Evolutionary conservation across 1,284 basidiomycete species (phyloP), one percentile per base, ranked within the genome.

Genomic region (Ustilago cynodontis): DNA sequence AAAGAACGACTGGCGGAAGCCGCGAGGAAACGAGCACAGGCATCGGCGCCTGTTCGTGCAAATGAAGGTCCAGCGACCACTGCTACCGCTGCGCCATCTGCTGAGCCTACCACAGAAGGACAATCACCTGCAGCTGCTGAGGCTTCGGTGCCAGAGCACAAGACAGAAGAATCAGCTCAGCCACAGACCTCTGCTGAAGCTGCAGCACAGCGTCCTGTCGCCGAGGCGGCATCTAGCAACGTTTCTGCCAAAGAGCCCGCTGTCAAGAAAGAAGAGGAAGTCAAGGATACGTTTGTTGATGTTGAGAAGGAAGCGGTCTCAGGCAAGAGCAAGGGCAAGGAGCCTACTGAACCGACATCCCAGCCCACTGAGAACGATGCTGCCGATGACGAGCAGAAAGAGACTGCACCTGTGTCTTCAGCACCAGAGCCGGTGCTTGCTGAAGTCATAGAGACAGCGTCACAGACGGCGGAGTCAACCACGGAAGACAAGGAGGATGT

Each of bases 1-100:
- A 72, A 81, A 50, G 71, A 81, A 50, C 71, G 79, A 14, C 61
- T 81, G 1, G 78, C 78, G 0, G 79, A 81, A 56, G 79, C 79
- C 18, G 79, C 79, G 2, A 50, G 71, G 20, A 81, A 81, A 47
- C 51, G 79, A 20, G 71, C 74, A 7, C 62, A 64, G 53, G 64
- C 52, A 24, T 52, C 62, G 8, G 55, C 43, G n/a, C 41, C 65
- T 18, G 66, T 60, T 41, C 59, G 50, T 55, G 41, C 50, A 5
- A 45, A 14, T 22, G 54, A 54, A 31, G 47, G 49, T 29, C 22
- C 35, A 24, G 51, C 51, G 35, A 22, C 37, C 0, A 33, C 37
- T 28, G 37, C 28, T 16, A 18, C 39, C 28, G 33, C 29, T 47
- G 54, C 63, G 14, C 49, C 47, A 6, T 24, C 53, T 18, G 5